Base-by-base conservation (phyloP, 1,139 yeast species). In the Diutina rugosa region DNA sequence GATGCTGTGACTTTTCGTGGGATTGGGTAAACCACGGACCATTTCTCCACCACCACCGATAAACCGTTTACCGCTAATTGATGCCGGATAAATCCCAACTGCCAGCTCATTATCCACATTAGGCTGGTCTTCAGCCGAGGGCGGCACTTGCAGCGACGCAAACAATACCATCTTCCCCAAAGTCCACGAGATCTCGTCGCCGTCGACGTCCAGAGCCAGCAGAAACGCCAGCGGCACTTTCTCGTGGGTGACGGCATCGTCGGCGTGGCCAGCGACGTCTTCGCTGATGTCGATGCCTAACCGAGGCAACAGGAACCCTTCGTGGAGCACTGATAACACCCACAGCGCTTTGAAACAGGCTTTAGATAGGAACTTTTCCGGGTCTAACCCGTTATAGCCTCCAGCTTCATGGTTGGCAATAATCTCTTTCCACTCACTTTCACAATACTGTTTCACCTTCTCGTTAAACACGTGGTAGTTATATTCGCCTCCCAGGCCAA, bases 341-440 rank as follows among this genome's bases (percentile, higher is more conserved):
- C 95, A 87, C 62, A 84, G 81, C 8, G 93, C 91, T 63, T 87
- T 87, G 69, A 87, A 87, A 67, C 95, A 87, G 1, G 91, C 85
- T 64, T 83, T 86, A 57, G 71, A 74, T 57, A 87, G 71, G 56
- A 75, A 72, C 46, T 69, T 70, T 16, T 78, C 71, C 0, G 80
- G 77, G 41, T 35, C 41, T 55, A 76, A 68, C 21, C 69, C 68
- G 6, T 82, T 79, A 62, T 81, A 80, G 55, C 73, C 71, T 1
- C 87, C 87, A 14, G 76, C 66, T 4, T 76, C 67, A 47, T 79
- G 76, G 60, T 82, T 82, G 28, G 68, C 64, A 59, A 78, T 67
- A 9, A 87, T 76, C 2, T 67, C 64, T 0, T 69, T 63, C 93
- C 93, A 87, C 55, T 81, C 79, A 61, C 80, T 77, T 63, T 81